Conservation (phyloP, 2,329 filamentous ascomycete genomes). For the Emergomyces orientalis region DNA sequence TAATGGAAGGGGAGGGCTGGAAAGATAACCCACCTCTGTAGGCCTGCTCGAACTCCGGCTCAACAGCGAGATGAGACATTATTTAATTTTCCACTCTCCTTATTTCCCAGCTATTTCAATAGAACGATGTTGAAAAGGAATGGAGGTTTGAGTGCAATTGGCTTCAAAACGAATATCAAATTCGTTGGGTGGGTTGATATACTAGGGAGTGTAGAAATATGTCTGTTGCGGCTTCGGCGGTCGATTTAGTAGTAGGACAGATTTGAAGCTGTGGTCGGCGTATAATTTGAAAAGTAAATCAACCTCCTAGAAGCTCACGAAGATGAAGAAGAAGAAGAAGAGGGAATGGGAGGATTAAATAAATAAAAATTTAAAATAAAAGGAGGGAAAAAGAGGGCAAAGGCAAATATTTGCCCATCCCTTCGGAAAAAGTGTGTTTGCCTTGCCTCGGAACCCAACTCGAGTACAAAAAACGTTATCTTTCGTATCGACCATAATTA, state of each 20-base stretch:
- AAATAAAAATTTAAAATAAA: not conserved
- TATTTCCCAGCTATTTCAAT: slow-evolving; percentile 5
- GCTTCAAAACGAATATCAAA: not conserved
- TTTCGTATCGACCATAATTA: not conserved
- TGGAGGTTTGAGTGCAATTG: no score
- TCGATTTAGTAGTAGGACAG: not conserved
- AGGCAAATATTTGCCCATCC: not conserved
- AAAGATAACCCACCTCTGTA: slow-evolving; percentile 63
- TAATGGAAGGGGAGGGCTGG: slow-evolving; percentile 7
- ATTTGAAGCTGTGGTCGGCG: not conserved
- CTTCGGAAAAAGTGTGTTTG: not conserved
- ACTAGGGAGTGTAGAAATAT: not conserved
- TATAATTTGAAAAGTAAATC: not conserved
- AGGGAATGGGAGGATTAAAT: slow-evolving; percentile 12
- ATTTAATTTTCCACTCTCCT: slow-evolving; percentile 16
- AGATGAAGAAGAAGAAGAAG: slow-evolving; percentile 11
- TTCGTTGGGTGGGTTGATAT: not conserved
- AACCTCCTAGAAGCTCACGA: slow-evolving; percentile 2
- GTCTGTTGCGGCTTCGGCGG: not conserved
- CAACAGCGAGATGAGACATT: slow-evolving; percentile 76
- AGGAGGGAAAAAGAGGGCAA: not conserved
- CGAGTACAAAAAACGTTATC: not conserved
- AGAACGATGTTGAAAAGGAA: no score
- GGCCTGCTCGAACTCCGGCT: slow-evolving; percentile 98
- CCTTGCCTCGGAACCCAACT: no score